These are phyloP conservation scores for Xylaria sp. DNA, from an alignment of 2,329 filamentous ascomycete species.

Conservation along the genomic window DNA sequence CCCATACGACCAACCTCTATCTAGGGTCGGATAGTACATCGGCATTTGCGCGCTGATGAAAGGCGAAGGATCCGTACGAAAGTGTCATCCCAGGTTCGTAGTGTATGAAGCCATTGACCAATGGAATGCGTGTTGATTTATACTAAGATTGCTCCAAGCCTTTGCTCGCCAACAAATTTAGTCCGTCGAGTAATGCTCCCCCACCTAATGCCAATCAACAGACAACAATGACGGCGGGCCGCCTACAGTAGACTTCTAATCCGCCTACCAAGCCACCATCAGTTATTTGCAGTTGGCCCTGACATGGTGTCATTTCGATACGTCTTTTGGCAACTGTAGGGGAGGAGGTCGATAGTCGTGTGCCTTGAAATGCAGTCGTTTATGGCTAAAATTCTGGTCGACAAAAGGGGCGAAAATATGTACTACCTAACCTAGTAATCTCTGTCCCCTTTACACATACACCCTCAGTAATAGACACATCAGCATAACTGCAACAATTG, in stretches of 20 bases:
- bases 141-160: not conserved
- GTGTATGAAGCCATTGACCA: not conserved
- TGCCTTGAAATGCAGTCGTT: not conserved
- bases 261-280: not conserved
- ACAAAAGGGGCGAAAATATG: not conserved
- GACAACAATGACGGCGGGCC: not conserved
- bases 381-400: no score
- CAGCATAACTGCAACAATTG: not conserved
- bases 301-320: not conserved
- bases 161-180: not conserved
- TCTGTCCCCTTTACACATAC: not conserved
- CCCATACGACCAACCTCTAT: no score
- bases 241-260: not conserved
- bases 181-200: not conserved
- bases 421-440: no score
- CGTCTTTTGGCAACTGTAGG: not conserved
- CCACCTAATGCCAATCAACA: not conserved
- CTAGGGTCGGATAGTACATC: not conserved
- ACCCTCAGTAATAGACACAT: not conserved
- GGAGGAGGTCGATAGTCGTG: not conserved
- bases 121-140: not conserved
- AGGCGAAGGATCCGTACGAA: not conserved
- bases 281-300: not conserved
- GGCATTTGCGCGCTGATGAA: not conserved
- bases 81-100: not conserved